phyloP scores from a whole-genome alignment of 1,139 yeast genomes.

The Pneumocystis jirovecii region DNA sequence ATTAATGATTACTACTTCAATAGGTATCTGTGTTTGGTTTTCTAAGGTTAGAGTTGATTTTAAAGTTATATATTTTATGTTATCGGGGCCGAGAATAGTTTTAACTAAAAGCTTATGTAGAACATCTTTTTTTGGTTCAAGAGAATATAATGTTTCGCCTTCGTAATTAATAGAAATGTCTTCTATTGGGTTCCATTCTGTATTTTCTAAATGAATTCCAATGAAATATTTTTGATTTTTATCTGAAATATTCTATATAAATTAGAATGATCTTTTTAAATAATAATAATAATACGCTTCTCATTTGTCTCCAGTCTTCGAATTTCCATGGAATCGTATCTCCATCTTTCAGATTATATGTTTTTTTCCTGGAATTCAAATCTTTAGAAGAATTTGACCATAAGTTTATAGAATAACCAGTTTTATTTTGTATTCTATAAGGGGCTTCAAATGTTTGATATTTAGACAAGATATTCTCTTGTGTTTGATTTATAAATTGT shows the following conservation, averaged over 20 bases:
- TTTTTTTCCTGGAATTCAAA: constrained; percentile 18
- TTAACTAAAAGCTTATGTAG: constrained; percentile 67
- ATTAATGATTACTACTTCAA: constrained; percentile 32
- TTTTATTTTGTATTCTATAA: constrained; percentile 63
- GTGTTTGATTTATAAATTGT: constrained; percentile 57
- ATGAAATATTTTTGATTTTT: constrained; percentile 6
- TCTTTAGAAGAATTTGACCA: constrained; percentile 45
- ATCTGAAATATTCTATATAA: constrained; percentile 1
- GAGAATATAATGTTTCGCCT: constrained; percentile 63
- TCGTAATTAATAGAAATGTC: constrained; percentile 60
- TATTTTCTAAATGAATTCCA: constrained; percentile 28
- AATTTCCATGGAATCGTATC: constrained; percentile 70
- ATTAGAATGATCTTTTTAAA: not conserved
- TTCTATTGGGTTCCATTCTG: constrained; percentile 40
- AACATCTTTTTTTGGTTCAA: constrained; percentile 47
- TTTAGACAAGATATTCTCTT: constrained; percentile 32
- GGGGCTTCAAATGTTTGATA: constrained; percentile 77
- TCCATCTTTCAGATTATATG: constrained; percentile 33
- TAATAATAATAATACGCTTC: constrained; percentile 30
- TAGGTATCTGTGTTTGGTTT: constrained; percentile 54
- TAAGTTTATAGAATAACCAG: constrained; percentile 63
- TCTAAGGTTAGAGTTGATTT: constrained; percentile 59
- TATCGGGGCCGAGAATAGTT: constrained; percentile 52
- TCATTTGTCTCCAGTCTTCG: constrained; percentile 84
- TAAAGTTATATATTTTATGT: constrained; percentile 59